These are phyloP conservation scores for Penicillium turbatum DNA, from an alignment of 495 filamentous ascomycete genomes.

Conservation along the genomic window DNA sequence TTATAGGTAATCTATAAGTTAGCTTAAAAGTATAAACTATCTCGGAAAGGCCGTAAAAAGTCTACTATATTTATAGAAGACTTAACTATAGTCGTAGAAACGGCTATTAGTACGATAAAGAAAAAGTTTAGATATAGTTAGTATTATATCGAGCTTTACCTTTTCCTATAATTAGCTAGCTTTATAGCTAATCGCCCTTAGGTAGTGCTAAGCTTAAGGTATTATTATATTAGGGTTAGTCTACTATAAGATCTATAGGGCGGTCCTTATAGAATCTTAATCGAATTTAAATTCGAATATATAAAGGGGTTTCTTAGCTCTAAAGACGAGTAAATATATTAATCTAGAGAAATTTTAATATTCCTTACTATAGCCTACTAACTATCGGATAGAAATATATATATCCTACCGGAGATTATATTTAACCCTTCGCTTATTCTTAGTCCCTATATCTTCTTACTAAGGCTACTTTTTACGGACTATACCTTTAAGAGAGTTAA, in stretches of 20 bases:
- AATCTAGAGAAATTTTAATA: neutral
- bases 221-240: slow-evolving; percentile 28
- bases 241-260: slow-evolving; percentile 30
- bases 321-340: slow-evolving; percentile 26
- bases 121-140: slow-evolving; percentile 26
- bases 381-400: slow-evolving; percentile 27
- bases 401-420: slow-evolving; percentile 37
- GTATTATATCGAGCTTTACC: slow-evolving; percentile 23
- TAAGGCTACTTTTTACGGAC: slow-evolving; percentile 36
- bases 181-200: slow-evolving; percentile 26
- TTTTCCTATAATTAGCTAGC: slow-evolving; percentile 28
- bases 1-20: slow-evolving; percentile 18
- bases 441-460: slow-evolving; percentile 32
- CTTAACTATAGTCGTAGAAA: slow-evolving; percentile 23
- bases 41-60: slow-evolving; percentile 25
- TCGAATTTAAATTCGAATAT: slow-evolving; percentile 35
- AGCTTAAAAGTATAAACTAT: slow-evolving; percentile 22
- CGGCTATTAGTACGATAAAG: slow-evolving; percentile 23
- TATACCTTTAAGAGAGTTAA: slow-evolving; percentile 25
- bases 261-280: slow-evolving; percentile 26
- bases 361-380: slow-evolving; percentile 2
- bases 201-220: slow-evolving; percentile 26
- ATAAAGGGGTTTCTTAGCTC: slow-evolving; percentile 30
- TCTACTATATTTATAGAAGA: slow-evolving; percentile 25
- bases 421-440: slow-evolving; percentile 34